phyloP scores from a whole-genome alignment of 305 asterid species.

The Solanum hybrid region DNA sequence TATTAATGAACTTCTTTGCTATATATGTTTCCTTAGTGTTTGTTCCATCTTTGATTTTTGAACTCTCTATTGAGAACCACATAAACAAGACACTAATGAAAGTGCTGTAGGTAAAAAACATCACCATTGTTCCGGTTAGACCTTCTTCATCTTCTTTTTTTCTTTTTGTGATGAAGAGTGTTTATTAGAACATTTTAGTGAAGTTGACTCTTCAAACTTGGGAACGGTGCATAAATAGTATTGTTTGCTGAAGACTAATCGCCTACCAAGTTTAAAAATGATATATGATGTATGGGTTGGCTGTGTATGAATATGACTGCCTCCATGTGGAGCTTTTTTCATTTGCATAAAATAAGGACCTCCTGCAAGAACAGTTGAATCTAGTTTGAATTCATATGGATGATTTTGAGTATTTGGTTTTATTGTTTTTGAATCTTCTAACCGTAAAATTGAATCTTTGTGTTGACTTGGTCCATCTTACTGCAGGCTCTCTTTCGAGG shows the following conservation, averaged over 20 bases:
- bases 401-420: not conserved
- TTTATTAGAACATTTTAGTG: not conserved
- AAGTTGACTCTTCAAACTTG: not conserved
- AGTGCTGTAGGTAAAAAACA: not conserved
- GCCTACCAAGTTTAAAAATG: not conserved
- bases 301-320: not conserved
- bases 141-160: not conserved
- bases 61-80: not conserved
- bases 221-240: not conserved
- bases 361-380: not conserved
- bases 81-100: not conserved
- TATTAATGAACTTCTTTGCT: conserved; percentile 39
- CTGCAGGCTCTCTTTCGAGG: conserved; percentile 65
- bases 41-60: not conserved
- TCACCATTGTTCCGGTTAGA: not conserved
- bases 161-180: not conserved
- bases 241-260: not conserved
- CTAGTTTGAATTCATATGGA: not conserved
- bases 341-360: not conserved
- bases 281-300: not conserved
- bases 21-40: not conserved
- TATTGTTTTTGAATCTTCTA: not conserved
- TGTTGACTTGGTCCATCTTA: conserved; percentile 3
- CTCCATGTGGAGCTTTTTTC: not conserved
- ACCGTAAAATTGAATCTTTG: not conserved